phyloP scores from a whole-genome alignment of 768 basidiomycete genomes.

The Saitozyma podzolica region DNA sequence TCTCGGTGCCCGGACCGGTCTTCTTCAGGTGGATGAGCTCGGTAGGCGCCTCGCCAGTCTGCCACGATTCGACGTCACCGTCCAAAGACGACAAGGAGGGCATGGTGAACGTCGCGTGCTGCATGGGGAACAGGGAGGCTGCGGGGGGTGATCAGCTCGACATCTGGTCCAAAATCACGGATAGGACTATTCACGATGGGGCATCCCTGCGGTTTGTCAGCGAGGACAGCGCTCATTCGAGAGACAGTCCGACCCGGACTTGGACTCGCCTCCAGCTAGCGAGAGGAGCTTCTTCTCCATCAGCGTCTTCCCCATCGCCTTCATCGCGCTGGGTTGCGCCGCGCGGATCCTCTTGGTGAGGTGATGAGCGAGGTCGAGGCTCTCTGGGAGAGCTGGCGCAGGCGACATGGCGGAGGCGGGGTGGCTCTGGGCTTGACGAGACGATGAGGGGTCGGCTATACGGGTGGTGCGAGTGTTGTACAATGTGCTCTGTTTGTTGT shows the following conservation, averaged over 20 bases:
- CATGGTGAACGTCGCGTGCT: slow-evolving; percentile 33
- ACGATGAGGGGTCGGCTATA: too few species aligned
- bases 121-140: slow-evolving; percentile 43
- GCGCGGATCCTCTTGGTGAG: slow-evolving; percentile 23
- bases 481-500: too few species aligned
- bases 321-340: slow-evolving; percentile 31
- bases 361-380: slow-evolving; percentile 29
- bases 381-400: slow-evolving; percentile 24
- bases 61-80: slow-evolving; percentile 31
- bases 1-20: slow-evolving; percentile 29
- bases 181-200: background rate
- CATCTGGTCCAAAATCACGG: too few species aligned
- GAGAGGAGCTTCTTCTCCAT: slow-evolving; percentile 19
- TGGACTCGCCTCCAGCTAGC: slow-evolving; percentile 26
- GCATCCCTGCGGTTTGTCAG: slow-evolving; percentile 10
- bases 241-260: too few species aligned
- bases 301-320: slow-evolving; percentile 30
- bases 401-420: slow-evolving; percentile 24
- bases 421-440: too few species aligned
- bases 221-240: too few species aligned
- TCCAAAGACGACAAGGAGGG: slow-evolving; percentile 21
- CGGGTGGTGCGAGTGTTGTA: too few species aligned
- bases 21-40: slow-evolving; percentile 31
- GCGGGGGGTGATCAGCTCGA: background rate
- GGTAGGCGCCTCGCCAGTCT: slow-evolving; percentile 19